Evolutionary conservation across 371 early-diverging fungal species (phyloP).

Genomic region (Mucor indicus): DNA sequence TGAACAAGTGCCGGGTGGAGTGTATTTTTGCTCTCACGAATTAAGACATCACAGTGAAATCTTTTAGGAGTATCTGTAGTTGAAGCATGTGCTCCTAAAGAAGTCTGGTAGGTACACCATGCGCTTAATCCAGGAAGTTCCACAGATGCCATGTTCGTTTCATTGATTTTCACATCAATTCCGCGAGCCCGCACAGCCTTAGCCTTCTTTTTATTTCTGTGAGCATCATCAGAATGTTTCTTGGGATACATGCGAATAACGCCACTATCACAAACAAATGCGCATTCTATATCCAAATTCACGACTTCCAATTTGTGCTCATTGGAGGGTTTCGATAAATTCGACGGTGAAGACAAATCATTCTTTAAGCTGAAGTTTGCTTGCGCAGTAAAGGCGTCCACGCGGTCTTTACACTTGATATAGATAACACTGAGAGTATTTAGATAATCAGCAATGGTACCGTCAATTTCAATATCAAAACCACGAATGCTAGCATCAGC

Average conservation of each 20-base stretch:
- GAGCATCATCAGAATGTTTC: slow-evolving; percentile 24
- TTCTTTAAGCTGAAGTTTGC: slow-evolving; percentile 27
- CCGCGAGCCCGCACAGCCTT: slow-evolving; percentile 16
- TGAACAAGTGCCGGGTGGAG: slow-evolving; percentile 75
- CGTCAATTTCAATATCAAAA: slow-evolving; percentile 67
- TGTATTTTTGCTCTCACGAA: slow-evolving; percentile 75
- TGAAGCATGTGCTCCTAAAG: slow-evolving; percentile 50
- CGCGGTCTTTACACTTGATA: slow-evolving; percentile 54
- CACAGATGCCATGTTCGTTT: slow-evolving; percentile 57
- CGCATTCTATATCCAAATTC: slow-evolving; percentile 36
- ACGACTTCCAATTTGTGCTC: slow-evolving; percentile 8
- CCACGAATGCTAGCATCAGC: slow-evolving; percentile 67
- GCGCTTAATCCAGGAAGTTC: slow-evolving; percentile 69
- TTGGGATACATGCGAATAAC: slow-evolving; percentile 58
- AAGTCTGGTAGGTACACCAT: slow-evolving; percentile 58
- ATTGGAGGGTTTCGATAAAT: slow-evolving; percentile 3
- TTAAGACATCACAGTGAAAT: slow-evolving; percentile 65
- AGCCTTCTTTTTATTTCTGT: slow-evolving; percentile 6
- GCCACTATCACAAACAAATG: slow-evolving; percentile 42
- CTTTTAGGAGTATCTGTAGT: slow-evolving; percentile 38
- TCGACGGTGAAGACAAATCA: background rate
- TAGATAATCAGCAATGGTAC: slow-evolving; percentile 67
- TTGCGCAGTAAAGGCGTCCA: slow-evolving; percentile 46
- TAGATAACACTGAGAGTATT: slow-evolving; percentile 68
- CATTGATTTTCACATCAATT: slow-evolving; percentile 15